A percentile compares a stretch with the other conserved stretches of the same genome.
phyloP scores from a whole-genome alignment of 306 rosid genomes.

The Pachyrhizus erosus region DNA sequence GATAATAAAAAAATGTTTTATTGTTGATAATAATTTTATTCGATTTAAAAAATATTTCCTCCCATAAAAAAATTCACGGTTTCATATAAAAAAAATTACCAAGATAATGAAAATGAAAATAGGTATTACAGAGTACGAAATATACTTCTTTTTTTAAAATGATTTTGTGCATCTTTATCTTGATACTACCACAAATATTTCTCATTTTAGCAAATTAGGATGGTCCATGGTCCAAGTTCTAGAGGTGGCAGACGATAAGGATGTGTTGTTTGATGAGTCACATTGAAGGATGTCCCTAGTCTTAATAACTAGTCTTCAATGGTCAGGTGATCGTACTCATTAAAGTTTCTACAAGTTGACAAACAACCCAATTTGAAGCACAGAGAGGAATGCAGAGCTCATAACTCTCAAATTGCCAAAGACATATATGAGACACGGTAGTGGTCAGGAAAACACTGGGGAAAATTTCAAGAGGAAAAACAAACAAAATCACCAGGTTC shows the following conservation, averaged over 20 bases:
- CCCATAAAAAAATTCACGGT: too few species aligned
- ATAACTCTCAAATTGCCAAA: constrained; percentile 21
- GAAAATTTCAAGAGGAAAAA: constrained; percentile 28
- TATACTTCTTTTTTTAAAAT: background rate
- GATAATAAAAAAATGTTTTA: too few species aligned
- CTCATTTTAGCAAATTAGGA: constrained; percentile 8
- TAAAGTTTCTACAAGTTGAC: constrained; percentile 47
- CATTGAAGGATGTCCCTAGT: constrained; percentile 31
- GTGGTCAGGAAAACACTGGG: background rate
- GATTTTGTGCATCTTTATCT: background rate
- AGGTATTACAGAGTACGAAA: constrained; percentile 26
- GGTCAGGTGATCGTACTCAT: constrained; percentile 34
- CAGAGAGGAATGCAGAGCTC: constrained; percentile 26
- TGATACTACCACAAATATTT: background rate
- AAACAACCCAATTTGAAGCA: constrained; percentile 37
- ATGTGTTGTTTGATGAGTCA: constrained; percentile 41
- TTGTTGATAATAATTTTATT: too few species aligned
- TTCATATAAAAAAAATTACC: too few species aligned
- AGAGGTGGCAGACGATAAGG: constrained; percentile 23
- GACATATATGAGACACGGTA: constrained; percentile 18
- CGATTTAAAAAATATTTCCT: too few species aligned
- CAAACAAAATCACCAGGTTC: constrained; percentile 41
- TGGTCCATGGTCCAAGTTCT: constrained; percentile 35
- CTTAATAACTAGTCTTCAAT: constrained; percentile 9
- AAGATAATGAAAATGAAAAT: constrained; percentile 9